Evolutionary conservation across 495 filamentous ascomycete genomes (phyloP).

Genomic region (Aspergillus biplanus): DNA sequence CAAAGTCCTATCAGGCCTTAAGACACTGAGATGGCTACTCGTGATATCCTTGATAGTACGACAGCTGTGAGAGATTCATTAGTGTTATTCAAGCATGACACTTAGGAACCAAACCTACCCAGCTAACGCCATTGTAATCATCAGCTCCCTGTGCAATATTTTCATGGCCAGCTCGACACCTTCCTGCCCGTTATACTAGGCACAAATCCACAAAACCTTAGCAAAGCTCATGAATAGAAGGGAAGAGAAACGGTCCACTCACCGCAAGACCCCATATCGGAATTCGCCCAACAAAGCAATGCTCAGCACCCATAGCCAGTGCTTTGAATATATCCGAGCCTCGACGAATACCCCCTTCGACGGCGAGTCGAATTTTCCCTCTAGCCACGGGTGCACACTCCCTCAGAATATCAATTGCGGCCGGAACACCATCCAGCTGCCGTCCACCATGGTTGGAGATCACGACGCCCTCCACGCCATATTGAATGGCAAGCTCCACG

Average conservation of each 20-base stretch:
- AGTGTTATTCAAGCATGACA: too few relatives aligned
- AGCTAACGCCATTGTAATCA: constrained; percentile 43
- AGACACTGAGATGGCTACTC: constrained; percentile 33
- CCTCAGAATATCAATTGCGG: constrained; percentile 81
- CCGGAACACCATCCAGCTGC: constrained; percentile 62
- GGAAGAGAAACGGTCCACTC: constrained; percentile 24
- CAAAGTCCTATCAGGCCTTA: constrained; percentile 35
- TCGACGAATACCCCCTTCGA: constrained; percentile 86
- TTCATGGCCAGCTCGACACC: constrained; percentile 43
- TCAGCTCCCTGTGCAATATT: constrained; percentile 42
- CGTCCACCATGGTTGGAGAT: constrained; percentile 43
- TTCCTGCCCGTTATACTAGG: constrained; percentile 43
- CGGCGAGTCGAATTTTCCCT: constrained; percentile 75
- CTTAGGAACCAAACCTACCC: constrained; percentile 35
- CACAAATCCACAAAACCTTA: too few relatives aligned
- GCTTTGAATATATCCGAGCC: constrained; percentile 95
- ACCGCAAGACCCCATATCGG: constrained; percentile 70
- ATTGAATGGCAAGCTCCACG: constrained; percentile 51
- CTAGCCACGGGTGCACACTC: constrained; percentile 86
- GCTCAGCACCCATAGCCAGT: constrained; percentile 82
- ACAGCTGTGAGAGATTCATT: constrained; percentile 21
- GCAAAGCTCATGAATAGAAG: too few relatives aligned
- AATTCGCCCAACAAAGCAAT: constrained; percentile 79
- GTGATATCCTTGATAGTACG: constrained; percentile 37
- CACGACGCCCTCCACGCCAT: constrained; percentile 58